These are phyloP conservation scores for Apophysomyces sp. DNA, from an alignment of 371 early-diverging fungal genomes.

Conservation along the genomic window DNA sequence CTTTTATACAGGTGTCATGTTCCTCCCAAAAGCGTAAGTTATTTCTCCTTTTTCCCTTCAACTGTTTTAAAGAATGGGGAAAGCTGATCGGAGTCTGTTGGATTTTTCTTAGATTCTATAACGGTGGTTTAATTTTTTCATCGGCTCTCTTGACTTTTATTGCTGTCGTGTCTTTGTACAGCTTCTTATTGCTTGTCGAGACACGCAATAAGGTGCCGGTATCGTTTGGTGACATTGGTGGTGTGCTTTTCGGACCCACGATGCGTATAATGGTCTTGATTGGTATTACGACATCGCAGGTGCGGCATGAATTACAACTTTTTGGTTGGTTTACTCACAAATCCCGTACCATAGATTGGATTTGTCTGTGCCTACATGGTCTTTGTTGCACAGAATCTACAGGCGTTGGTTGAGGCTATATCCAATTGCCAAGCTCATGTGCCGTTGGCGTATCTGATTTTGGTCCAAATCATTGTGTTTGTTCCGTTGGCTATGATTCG, in stretches of 20 bases:
- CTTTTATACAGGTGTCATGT: slow-evolving; percentile 63
- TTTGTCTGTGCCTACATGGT: slow-evolving; percentile 88
- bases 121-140: slow-evolving; percentile 69
- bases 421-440: slow-evolving; percentile 51
- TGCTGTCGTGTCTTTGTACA: slow-evolving; percentile 58
- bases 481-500: slow-evolving; percentile 83
- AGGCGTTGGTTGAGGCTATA: slow-evolving; percentile 63
- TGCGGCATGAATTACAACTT: slow-evolving; percentile 16
- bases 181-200: slow-evolving; percentile 66
- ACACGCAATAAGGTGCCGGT: slow-evolving; percentile 57
- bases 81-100: no score
- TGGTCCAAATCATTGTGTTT: slow-evolving; percentile 71
- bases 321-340: neutral
- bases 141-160: slow-evolving; percentile 50
- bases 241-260: slow-evolving; percentile 63
- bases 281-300: slow-evolving; percentile 74
- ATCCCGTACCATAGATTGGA: slow-evolving; percentile 57
- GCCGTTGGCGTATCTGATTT: slow-evolving; percentile 53
- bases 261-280: slow-evolving; percentile 66
- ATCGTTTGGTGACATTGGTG: slow-evolving; percentile 81
- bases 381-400: slow-evolving; percentile 82
- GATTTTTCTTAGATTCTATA: slow-evolving; percentile 54
- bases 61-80: neutral
- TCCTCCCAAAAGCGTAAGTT: slow-evolving; percentile 63
- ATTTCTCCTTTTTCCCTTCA: neutral